Conservation (phyloP, 1,139 yeast species). For the Arxiozyma slooffiae region DNA sequence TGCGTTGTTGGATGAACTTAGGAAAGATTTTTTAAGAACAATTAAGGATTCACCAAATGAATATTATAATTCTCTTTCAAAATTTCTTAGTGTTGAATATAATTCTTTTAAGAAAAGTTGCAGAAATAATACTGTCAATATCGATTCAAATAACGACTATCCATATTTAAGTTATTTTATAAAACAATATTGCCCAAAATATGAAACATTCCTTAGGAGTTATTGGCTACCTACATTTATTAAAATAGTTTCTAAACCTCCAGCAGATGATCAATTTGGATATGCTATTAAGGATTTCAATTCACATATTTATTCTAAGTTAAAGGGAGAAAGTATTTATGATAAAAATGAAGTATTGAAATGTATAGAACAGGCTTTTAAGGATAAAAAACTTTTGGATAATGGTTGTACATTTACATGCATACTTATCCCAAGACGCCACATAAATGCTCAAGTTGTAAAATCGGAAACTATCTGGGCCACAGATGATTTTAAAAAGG, state of each 20-base stretch:
- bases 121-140: not conserved
- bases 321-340: not conserved
- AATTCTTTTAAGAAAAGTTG: not conserved
- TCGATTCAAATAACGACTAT: not conserved
- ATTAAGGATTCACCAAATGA: not conserved
- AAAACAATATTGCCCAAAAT: not conserved
- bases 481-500: slow-evolving; percentile 1
- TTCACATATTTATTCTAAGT: not conserved
- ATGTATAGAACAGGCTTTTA: not conserved
- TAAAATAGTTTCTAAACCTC: not conserved
- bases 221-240: slow-evolving; percentile 2
- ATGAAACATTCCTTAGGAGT: not conserved
- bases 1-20: not conserved
- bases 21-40: not conserved
- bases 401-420: slow-evolving; percentile 1
- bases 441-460: not conserved
- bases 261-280: not conserved
- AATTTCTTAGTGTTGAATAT: not conserved
- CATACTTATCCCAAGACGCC: slow-evolving; percentile 1
- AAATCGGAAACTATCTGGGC: slow-evolving; percentile 6
- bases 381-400: not conserved
- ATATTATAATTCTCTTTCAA: not conserved
- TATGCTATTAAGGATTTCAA: not conserved
- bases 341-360: not conserved
- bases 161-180: not conserved